Conservation (phyloP, 2,329 filamentous ascomycete genomes). For the Ophiostoma sp. region DNA sequence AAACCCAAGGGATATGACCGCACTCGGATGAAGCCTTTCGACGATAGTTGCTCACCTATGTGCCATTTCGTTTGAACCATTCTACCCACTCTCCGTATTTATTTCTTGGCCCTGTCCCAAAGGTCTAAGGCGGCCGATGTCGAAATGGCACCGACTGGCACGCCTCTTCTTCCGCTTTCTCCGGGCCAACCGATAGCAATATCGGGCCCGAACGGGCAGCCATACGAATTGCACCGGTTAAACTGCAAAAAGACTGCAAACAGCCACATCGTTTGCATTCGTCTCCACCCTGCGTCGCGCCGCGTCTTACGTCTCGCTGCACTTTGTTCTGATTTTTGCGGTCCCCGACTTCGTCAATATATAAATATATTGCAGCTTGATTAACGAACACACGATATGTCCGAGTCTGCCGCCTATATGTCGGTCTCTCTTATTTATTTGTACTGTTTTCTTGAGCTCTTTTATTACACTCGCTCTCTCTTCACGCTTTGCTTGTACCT, state of each 20-base stretch:
- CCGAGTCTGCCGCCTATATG: conserved; percentile 11
- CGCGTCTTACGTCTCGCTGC: not conserved
- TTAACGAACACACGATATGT: conserved; percentile 13
- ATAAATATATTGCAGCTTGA: conserved; percentile 13
- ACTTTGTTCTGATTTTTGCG: not conserved
- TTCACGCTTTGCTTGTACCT: not conserved
- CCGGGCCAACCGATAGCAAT: conserved; percentile 20
- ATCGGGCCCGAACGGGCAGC: conserved; percentile 15
- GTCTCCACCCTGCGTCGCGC: conserved; percentile 1
- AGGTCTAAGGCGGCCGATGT: not conserved
- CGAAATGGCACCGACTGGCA: not conserved
- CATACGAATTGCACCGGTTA: conserved; percentile 16
- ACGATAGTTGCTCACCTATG: not conserved
- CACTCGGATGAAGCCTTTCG: not conserved
- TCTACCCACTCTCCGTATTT: not conserved
- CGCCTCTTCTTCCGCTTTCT: not conserved
- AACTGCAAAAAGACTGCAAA: not conserved
- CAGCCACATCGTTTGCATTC: not conserved
- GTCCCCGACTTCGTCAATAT: not conserved
- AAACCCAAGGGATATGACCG: not conserved
- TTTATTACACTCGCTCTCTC: not conserved
- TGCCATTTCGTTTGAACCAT: not conserved
- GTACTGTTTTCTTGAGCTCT: not conserved
- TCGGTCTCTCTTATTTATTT: not conserved
- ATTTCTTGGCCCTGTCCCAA: not conserved